Evolutionary conservation across 2,329 filamentous ascomycete genomes (phyloP).

Genomic region (Exophiala xenobiotica): DNA sequence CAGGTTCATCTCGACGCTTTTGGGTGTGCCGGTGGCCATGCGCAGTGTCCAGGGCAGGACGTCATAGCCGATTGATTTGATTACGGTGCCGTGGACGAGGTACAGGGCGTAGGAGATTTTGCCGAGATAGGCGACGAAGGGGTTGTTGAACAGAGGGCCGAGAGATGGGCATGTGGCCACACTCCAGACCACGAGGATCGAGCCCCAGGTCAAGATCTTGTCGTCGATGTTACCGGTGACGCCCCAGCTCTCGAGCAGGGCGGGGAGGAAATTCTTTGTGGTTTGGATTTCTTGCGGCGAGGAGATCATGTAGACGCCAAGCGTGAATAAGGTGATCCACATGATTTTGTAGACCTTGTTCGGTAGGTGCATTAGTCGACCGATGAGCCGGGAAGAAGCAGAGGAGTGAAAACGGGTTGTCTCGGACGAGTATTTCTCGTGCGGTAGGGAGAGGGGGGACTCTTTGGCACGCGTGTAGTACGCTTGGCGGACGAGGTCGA

Average conservation of each 20-base stretch:
- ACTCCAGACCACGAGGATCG: slow-evolving; percentile 17
- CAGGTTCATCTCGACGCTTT: slow-evolving; percentile 1
- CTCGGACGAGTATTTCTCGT: too few species aligned
- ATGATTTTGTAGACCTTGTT: slow-evolving; percentile 4
- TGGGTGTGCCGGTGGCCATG: slow-evolving; percentile 8
- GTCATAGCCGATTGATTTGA: slow-evolving; percentile 17
- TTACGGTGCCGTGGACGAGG: slow-evolving; percentile 30
- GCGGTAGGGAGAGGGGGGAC: too few species aligned
- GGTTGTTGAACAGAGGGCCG: slow-evolving; percentile 15
- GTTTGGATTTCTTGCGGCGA: slow-evolving; percentile 17
- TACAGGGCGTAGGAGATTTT: slow-evolving; percentile 37
- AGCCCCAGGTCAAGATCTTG: slow-evolving; percentile 6
- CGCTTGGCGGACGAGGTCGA: slow-evolving; percentile 17
- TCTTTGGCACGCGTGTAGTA: slow-evolving; percentile 15
- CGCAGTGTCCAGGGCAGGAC: slow-evolving; percentile 15
- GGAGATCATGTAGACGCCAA: slow-evolving; percentile 12
- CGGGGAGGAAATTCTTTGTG: slow-evolving; percentile 13
- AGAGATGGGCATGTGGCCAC: slow-evolving; percentile 12
- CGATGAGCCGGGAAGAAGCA: too few species aligned
- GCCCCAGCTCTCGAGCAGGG: slow-evolving; percentile 7
- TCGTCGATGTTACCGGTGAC: slow-evolving; percentile 5
- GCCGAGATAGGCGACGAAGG: slow-evolving; percentile 33
- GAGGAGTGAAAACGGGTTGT: too few species aligned
- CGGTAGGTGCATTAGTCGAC: slow-evolving; percentile 12
- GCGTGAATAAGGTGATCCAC: slow-evolving; percentile 6